Evolutionary conservation across 2,329 filamentous ascomycete genomes (phyloP), one percentile per base, ranked within the genome.

Genomic region (Xylariales sp.): DNA sequence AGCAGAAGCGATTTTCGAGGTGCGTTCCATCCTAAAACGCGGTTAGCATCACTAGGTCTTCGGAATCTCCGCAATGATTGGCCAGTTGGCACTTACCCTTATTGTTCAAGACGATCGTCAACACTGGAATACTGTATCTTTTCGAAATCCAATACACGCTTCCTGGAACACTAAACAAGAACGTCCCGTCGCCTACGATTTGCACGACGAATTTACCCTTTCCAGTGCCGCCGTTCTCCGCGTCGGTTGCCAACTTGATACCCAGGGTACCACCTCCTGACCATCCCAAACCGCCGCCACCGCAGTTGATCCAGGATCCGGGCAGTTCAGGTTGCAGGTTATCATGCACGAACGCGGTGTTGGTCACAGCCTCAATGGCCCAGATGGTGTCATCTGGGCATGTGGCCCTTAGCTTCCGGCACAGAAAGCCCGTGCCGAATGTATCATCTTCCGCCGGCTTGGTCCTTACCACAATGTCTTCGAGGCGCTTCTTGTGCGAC

Each of bases 311-410:
- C 65, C 70, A 73, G 38, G 63, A 65, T 0, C 71, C 69, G 0
- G 71, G 69, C 7, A 76, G 51, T 3, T 74, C 79, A 4, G 78
- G 74, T 51, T 76, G 77, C 5, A 89, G 61, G 52, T 86, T 81
- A 49, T 89, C 82, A 28, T 82, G 73, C 4, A 88, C 81, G 32
- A 79, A 74, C 1, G 58, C 59, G 0, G 81, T 81, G 49, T 84
- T 78, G 0, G 86, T 89, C 2, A 90, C 86, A 0, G 86, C 79
- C 63, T 90, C 86, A 41, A 89, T 68, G 3, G 78, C 79, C 71
- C 77, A 88, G 51, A 89, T 84, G 0, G 85, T 84, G 56, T 72
- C 68, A 19, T 55, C 31, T 1, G 69, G 69, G 38, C 62, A 68
- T 14, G 63, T 40, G 9, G 56, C 48, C 15, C 56, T 51, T 16